Evolutionary conservation across 2,329 filamentous ascomycete species (phyloP), one percentile per base, ranked within the genome.

Genomic region (Botrytis galanthina): DNA sequence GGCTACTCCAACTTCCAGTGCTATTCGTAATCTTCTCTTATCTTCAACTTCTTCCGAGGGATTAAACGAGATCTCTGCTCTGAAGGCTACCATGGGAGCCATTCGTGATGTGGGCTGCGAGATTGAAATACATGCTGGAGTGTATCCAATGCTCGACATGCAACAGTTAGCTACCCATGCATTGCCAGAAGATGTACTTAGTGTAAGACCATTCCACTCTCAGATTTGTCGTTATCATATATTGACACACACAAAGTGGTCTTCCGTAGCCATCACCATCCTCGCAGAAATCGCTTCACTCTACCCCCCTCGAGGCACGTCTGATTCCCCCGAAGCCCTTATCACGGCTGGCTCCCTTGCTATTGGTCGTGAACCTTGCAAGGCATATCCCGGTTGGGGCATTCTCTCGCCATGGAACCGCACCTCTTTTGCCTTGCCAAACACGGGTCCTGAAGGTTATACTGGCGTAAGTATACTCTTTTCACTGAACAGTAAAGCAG

Each of bases 81-180:
- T 88, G 54, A 82, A 82, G 35, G 75, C 77, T 1, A 80, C 84
- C 39, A 82, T 89, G 39, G 78, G 77, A 18, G 78, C 79, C 16
- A 81, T 84, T 74, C 83, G 78, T 70, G 79, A 76, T 72, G 78
- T 80, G 7, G 83, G 82, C 51, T 84, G 86, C 68, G 81, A 79
- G 5, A 84, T 94, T 39, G 92, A 94, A 80, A 84, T 94, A 2
- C 93, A 95, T 80, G 92, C 92, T 0, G 92, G 92, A 44, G 91
- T 93, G 3, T 95, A 95, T 80, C 89, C 92, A 0, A 85, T 90
- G 4, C 86, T 95, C 14, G 93, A 96, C 81, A 85, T 95, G 78
- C 93, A 96, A 81, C 93, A 96, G 81, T 84, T 95, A 2, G 90
- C 92, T 1, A 93, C 92, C 0, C 88, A 91, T 78, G 90, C 92